Evolutionary conservation across 2,329 filamentous ascomycete species (phyloP), one percentile per base, ranked within the genome.

Genomic region (Paracamarosporium sp.): DNA sequence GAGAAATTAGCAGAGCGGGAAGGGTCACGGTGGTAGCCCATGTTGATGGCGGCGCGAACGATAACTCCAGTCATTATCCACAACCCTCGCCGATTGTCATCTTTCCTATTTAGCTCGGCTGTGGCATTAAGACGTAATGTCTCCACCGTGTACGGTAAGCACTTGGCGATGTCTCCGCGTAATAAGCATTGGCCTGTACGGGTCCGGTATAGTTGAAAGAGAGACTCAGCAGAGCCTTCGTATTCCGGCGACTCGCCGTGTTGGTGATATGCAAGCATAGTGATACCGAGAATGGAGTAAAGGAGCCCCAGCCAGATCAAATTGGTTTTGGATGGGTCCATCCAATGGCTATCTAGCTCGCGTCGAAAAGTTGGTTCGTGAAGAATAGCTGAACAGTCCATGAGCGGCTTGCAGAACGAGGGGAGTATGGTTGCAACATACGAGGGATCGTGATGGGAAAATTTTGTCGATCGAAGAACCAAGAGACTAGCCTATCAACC

Each of bases 21-120:
- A 46, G 43, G 43, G 22, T 46, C 43, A 46, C 43, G 43, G 25
- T 46, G 43, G 28, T 46, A 46, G 9, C 43, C 43, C 43, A 31
- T 46, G 17, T 31, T 46, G 11, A 46, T 31, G 8, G 43, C 43
- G n/a, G 43, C 43, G 27, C 43, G 43, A 6, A 46, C 43, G 15
- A 46, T 46, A 11, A 46, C 43, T 2, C 43, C 43, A 31, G 25
- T 46, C 17, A 27, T 46, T 17, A 46, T 30, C 9, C 24, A 46
- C 20, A 46, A 22, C 28, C 25, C 27, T 30, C 43, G 43, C 7
- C 43, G 43, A 31, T 30, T 46, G 15, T 46, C 43, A 24, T 46
- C 43, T 31, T 46, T 46, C 11, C 43, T 30, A 31, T 46, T 30
- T 4, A 46, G 27, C 25, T 46, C 43, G 27, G 43, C 43, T 9